phyloP scores from a whole-genome alignment of 2,329 filamentous ascomycete genomes.

The Paracoccidioides lutzii region DNA sequence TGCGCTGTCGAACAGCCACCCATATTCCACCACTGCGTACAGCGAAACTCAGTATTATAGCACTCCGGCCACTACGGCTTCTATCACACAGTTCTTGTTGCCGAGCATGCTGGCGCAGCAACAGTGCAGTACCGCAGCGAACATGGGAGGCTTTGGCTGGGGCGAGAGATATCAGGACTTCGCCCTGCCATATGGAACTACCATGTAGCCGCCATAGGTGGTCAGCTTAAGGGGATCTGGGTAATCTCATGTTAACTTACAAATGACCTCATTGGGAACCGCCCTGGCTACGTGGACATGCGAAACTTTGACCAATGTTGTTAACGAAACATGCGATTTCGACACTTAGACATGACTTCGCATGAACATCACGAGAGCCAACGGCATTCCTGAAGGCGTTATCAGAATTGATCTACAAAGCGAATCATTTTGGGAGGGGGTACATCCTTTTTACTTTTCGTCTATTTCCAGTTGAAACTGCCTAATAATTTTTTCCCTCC shows the following conservation, averaged over 20 bases:
- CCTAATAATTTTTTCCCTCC: conserved; percentile 30
- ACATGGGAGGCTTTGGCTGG: conserved; percentile 72
- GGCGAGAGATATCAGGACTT: conserved; percentile 68
- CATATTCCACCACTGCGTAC: conserved; percentile 57
- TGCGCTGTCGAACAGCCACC: conserved; percentile 65
- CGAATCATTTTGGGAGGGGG: conserved; percentile 20
- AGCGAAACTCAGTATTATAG: conserved; percentile 56
- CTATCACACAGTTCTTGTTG: conserved; percentile 64
- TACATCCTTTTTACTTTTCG: conserved; percentile 28
- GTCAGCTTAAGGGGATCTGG: conserved; percentile 9
- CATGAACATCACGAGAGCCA: conserved; percentile 29
- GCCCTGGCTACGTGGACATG: conserved; percentile 5
- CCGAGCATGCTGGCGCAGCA: conserved; percentile 77
- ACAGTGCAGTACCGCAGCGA: conserved; percentile 64
- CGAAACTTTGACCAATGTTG: conserved; percentile 11
- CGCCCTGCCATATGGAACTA: conserved; percentile 55
- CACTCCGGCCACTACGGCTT: conserved; percentile 59
- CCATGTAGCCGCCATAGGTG: conserved; percentile 55
- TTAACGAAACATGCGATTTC: conserved; percentile 28
- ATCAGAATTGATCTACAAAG: conserved; percentile 28
- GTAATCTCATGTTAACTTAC: neutral
- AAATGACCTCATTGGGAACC: neutral
- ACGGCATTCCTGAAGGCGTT: conserved; percentile 45
- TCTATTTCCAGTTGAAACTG: conserved; percentile 23
- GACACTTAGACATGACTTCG: conserved; percentile 16